phyloP scores from a whole-genome alignment of 768 basidiomycete genomes.

The Pulveroboletus sp. region DNA sequence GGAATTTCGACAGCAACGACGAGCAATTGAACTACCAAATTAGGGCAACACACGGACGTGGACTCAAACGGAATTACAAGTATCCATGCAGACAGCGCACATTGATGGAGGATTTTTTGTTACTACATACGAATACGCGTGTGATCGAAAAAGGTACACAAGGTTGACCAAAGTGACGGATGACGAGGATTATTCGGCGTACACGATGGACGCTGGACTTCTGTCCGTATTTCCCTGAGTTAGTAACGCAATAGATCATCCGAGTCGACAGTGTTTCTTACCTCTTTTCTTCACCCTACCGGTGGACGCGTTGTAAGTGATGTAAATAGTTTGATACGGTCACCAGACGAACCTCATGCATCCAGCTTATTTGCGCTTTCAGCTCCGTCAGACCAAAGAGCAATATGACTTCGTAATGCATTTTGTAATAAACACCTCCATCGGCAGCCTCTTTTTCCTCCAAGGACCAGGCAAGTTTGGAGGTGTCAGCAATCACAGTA shows the following conservation, averaged over 20 bases:
- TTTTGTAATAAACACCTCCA: slow-evolving; percentile 10
- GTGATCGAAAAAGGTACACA: too few species aligned
- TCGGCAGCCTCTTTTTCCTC: neutral
- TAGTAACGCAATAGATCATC: neutral
- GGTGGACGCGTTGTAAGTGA: neutral
- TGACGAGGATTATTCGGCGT: neutral
- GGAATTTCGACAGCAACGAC: too few species aligned
- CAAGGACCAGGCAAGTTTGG: slow-evolving; percentile 1
- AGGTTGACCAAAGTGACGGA: too few species aligned
- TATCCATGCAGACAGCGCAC: too few species aligned
- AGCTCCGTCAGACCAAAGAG: slow-evolving; percentile 44
- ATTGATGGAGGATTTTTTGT: too few species aligned
- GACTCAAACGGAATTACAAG: too few species aligned
- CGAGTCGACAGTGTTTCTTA: neutral
- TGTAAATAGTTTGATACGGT: neutral
- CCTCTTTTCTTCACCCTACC: slow-evolving; percentile 9
- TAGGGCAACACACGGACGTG: too few species aligned
- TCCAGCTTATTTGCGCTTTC: slow-evolving; percentile 45
- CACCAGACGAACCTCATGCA: slow-evolving; percentile 21
- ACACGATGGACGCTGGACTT: slow-evolving; percentile 6
- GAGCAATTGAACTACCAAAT: too few species aligned
- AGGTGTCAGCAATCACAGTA: slow-evolving; percentile 8
- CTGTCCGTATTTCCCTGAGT: neutral
- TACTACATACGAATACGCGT: too few species aligned
- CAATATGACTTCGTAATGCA: slow-evolving; percentile 35